These are phyloP conservation scores for Diutina siamensis DNA, from an alignment of 1,139 yeast genomes.

Conservation along the genomic window DNA sequence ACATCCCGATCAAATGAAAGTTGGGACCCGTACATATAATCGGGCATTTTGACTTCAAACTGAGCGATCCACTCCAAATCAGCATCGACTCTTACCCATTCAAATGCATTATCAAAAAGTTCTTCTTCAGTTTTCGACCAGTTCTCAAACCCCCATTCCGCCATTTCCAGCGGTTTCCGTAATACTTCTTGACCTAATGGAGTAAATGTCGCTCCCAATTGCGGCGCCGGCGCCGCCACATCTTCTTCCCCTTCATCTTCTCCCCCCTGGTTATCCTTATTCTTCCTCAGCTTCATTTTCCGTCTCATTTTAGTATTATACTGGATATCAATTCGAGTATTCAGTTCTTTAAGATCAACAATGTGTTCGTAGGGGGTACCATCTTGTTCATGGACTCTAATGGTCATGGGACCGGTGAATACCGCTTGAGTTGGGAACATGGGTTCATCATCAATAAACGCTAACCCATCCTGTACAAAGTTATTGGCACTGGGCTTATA, in stretches of 20 bases:
- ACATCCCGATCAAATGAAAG: conserved; percentile 91
- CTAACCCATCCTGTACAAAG: conserved; percentile 37
- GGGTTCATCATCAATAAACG: conserved; percentile 30
- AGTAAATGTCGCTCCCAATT: background rate
- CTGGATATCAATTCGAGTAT: conserved; percentile 83
- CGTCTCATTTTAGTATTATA: conserved; percentile 86
- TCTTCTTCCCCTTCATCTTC: conserved; percentile 24
- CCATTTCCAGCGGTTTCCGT: conserved; percentile 31
- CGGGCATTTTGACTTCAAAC: conserved; percentile 77
- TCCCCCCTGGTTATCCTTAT: conserved; percentile 26
- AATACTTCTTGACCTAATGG: background rate
- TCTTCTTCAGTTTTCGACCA: conserved; percentile 69
- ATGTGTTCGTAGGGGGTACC: conserved; percentile 99
- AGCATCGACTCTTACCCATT: conserved; percentile 94
- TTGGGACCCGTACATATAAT: conserved; percentile 91
- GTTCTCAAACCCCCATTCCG: conserved; percentile 65
- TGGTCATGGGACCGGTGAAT: conserved; percentile 91
- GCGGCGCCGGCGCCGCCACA: conserved; percentile 4
- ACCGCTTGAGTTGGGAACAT: conserved; percentile 31
- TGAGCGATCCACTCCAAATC: conserved; percentile 96
- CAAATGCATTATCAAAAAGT: conserved; percentile 71
- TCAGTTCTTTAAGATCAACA: conserved; percentile 76
- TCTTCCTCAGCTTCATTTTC: conserved; percentile 27
- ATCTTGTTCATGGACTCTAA: conserved; percentile 94
- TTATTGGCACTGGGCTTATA: conserved; percentile 23